These are phyloP conservation scores for Neurospora hispaniola DNA, from an alignment of 495 filamentous ascomycete species.

Conservation along the genomic window DNA sequence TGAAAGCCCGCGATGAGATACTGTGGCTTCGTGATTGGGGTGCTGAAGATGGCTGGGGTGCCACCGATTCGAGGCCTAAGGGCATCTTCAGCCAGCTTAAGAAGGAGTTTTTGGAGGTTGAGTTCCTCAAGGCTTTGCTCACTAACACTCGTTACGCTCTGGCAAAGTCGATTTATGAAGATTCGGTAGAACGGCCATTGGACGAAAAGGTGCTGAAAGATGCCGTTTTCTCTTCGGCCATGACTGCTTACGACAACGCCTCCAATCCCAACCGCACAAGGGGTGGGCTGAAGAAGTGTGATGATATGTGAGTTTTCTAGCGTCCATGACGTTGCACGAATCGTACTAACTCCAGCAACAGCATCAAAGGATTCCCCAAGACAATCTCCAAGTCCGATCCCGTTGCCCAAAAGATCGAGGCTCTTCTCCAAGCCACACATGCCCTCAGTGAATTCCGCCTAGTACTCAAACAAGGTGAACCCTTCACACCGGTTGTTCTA, in stretches of 20 bases:
- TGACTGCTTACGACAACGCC: slow-evolving; percentile 76
- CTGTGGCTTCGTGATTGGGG: slow-evolving; percentile 81
- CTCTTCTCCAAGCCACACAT: slow-evolving; percentile 79
- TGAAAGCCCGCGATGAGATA: slow-evolving; percentile 50
- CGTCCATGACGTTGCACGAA: background rate
- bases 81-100: slow-evolving; percentile 66
- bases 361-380: slow-evolving; percentile 57
- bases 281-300: slow-evolving; percentile 73
- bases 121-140: slow-evolving; percentile 65
- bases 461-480: slow-evolving; percentile 81
- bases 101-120: slow-evolving; percentile 53
- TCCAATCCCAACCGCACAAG: slow-evolving; percentile 78
- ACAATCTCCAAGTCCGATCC: slow-evolving; percentile 47
- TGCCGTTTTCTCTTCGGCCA: slow-evolving; percentile 55
- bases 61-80: slow-evolving; percentile 23
- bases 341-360: slow-evolving; percentile 19
- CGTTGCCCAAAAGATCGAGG: slow-evolving; percentile 44
- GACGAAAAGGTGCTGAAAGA: slow-evolving; percentile 44
- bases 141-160: slow-evolving; percentile 57
- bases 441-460: slow-evolving; percentile 79
- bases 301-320: slow-evolving; percentile 56
- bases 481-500: slow-evolving; percentile 83
- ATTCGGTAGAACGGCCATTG: slow-evolving; percentile 40
- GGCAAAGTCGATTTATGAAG: slow-evolving; percentile 60
- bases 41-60: slow-evolving; percentile 28